Percentiles rank a stretch among this genome's conserved stretches.
Conservation (phyloP, 257 asterid genomes). For the Dorcoceras hygrometricum region DNA sequence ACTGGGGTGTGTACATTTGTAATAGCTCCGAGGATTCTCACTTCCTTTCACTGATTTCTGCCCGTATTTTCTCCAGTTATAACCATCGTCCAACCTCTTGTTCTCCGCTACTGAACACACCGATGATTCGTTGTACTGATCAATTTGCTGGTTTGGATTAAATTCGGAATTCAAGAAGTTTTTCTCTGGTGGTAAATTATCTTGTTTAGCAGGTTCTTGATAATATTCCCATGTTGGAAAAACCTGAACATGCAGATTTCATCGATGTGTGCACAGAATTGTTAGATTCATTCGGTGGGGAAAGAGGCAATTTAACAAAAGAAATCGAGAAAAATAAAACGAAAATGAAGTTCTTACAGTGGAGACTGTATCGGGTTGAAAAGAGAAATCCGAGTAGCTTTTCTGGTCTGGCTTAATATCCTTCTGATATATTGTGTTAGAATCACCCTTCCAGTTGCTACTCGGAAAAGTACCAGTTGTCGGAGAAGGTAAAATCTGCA, state of each 20-base stretch:
- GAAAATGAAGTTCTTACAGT: neutral
- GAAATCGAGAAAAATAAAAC: conserved; percentile 1
- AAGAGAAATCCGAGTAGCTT: conserved; percentile 54
- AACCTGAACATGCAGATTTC: conserved; percentile 32
- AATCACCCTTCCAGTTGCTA: conserved; percentile 50
- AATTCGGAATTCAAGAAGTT: conserved; percentile 28
- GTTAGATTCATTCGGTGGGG: neutral
- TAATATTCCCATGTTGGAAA: conserved; percentile 41
- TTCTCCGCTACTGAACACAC: conserved; percentile 34
- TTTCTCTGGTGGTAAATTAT: conserved; percentile 28
- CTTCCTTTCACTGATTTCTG: conserved; percentile 93
- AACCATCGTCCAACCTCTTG: conserved; percentile 65
- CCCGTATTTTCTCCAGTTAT: conserved; percentile 91
- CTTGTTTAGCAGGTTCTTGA: conserved; percentile 36
- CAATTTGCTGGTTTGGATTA: conserved; percentile 31
- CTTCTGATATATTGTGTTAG: conserved; percentile 25
- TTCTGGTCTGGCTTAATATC: conserved; percentile 40
- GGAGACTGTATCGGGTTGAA: conserved; percentile 37
- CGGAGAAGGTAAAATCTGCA: conserved; percentile 88
- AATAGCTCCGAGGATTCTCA: conserved; percentile 85
- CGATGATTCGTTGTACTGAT: conserved; percentile 36
- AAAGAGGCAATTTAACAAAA: neutral
- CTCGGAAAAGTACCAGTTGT: conserved; percentile 74
- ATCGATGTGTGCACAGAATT: too few relatives aligned
- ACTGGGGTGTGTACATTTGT: conserved; percentile 70